These are phyloP conservation scores for Sungouiozyma ichnusensis DNA, from an alignment of 805 yeast genomes.

Conservation along the genomic window DNA sequence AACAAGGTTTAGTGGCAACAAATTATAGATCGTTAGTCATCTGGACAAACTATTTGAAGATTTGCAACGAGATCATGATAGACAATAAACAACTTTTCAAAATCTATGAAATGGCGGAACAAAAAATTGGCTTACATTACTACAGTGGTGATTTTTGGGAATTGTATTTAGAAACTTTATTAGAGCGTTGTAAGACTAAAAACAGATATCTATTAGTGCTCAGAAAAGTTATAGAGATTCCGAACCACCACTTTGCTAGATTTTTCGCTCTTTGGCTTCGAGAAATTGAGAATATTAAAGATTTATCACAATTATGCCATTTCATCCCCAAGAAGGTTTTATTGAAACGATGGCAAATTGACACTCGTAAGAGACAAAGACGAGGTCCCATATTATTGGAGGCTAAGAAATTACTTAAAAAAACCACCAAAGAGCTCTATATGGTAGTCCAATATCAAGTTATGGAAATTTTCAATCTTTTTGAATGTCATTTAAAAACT, in stretches of 20 bases:
- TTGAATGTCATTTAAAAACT: conserved; percentile 22
- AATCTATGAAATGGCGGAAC: conserved; percentile 25
- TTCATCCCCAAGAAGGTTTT: conserved; percentile 20
- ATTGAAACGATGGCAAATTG: conserved; percentile 16
- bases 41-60: conserved; percentile 25
- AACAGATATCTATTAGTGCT: conserved; percentile 18
- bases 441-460: conserved; percentile 24
- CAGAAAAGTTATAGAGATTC: conserved; percentile 25
- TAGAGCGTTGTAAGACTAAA: conserved; percentile 13
- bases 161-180: conserved; percentile 22
- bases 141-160: conserved; percentile 29
- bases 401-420: conserved; percentile 22
- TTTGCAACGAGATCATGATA: conserved; percentile 20
- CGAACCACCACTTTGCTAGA: conserved; percentile 23
- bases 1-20: conserved; percentile 14
- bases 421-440: conserved; percentile 24
- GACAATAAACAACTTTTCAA: conserved; percentile 18
- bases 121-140: conserved; percentile 26
- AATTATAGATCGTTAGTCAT: conserved; percentile 24
- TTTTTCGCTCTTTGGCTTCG: conserved; percentile 26
- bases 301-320: conserved; percentile 16
- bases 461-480: conserved; percentile 21
- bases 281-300: conserved; percentile 20
- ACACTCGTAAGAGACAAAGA: conserved; percentile 15
- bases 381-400: conserved; percentile 28